These are phyloP conservation scores for Aspergillus quadrilineatus DNA, from an alignment of 2,329 filamentous ascomycete species.

Conservation along the genomic window DNA sequence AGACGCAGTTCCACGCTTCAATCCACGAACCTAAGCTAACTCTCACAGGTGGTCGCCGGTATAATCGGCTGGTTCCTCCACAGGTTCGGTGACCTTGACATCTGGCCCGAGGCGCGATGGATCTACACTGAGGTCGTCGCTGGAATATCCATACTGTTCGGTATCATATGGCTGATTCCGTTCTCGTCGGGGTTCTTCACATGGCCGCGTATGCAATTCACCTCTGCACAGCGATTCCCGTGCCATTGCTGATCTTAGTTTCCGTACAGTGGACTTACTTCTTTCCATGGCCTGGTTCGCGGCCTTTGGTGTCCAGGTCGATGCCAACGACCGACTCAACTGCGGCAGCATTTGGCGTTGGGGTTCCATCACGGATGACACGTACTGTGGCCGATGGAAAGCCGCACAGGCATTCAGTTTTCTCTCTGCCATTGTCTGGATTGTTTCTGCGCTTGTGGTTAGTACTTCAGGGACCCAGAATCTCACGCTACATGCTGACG, in stretches of 20 bases:
- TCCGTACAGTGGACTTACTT: conserved; percentile 59
- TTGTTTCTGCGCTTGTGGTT: conserved; percentile 61
- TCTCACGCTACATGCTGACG: conserved; percentile 13
- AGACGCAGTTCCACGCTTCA: not conserved
- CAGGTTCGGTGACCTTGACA: conserved; percentile 44
- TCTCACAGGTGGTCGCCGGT: conserved; percentile 58
- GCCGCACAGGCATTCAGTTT: conserved; percentile 71
- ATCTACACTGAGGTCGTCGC: conserved; percentile 75
- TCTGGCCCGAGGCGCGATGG: conserved; percentile 62
- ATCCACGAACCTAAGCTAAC: conserved; percentile 14
- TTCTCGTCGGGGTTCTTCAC: conserved; percentile 66
- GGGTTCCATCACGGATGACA: conserved; percentile 51
- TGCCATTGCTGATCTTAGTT: not conserved
- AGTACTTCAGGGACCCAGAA: conserved; percentile 10
- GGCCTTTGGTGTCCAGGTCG: conserved; percentile 64
- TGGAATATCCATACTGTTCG: conserved; percentile 65
- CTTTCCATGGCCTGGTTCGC: conserved; percentile 70
- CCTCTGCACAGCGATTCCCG: not conserved
- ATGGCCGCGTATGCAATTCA: conserved; percentile 54
- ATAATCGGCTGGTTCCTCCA: conserved; percentile 67
- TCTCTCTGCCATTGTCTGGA: conserved; percentile 69
- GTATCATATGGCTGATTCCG: conserved; percentile 70
- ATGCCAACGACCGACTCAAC: conserved; percentile 51
- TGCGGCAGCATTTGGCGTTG: conserved; percentile 63
- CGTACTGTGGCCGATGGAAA: conserved; percentile 67